Evolutionary conservation across 148 eudicot species (phyloP).

Genomic region (Silene latifolia): DNA sequence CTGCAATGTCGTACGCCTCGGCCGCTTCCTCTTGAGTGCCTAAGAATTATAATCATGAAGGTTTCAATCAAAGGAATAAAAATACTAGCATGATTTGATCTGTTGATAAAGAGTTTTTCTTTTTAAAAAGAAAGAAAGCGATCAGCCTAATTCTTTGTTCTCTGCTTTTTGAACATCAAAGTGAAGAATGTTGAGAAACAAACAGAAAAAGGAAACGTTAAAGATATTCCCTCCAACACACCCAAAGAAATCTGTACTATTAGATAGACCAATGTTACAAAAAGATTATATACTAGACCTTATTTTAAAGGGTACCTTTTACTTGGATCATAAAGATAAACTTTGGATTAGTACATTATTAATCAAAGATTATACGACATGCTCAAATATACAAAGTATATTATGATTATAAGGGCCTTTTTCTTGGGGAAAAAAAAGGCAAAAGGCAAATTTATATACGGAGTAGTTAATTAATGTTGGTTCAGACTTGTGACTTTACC

Average conservation of each 20-base stretch:
- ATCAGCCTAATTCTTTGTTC: constrained; percentile 13
- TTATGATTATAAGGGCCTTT: not conserved
- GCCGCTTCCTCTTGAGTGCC: constrained; percentile 99
- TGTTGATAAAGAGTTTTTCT: constrained; percentile 12
- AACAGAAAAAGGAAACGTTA: constrained; percentile 19
- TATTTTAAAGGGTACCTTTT: constrained; percentile 26
- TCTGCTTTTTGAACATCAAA: constrained; percentile 28
- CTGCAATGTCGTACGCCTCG: constrained; percentile 93
- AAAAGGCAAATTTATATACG: not conserved
- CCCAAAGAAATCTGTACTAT: constrained; percentile 16
- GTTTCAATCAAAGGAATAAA: constrained; percentile 11
- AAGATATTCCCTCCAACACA: constrained; percentile 35
- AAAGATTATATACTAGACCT: constrained; percentile 26
- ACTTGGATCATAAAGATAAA: constrained; percentile 25
- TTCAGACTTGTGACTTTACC: too few species aligned
- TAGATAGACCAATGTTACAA: constrained; percentile 26
- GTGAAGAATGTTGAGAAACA: constrained; percentile 32
- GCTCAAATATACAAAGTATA: not conserved
- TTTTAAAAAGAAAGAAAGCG: constrained; percentile 20
- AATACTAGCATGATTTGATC: not conserved
- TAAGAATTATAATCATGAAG: constrained; percentile 12
- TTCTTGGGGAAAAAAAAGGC: not conserved
- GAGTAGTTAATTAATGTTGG: too few species aligned
- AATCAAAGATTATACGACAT: constrained; percentile 11
- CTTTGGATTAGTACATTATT: constrained; percentile 21